Evolutionary conservation across 768 basidiomycete genomes (phyloP).

Genomic region (Suillus brevipes): DNA sequence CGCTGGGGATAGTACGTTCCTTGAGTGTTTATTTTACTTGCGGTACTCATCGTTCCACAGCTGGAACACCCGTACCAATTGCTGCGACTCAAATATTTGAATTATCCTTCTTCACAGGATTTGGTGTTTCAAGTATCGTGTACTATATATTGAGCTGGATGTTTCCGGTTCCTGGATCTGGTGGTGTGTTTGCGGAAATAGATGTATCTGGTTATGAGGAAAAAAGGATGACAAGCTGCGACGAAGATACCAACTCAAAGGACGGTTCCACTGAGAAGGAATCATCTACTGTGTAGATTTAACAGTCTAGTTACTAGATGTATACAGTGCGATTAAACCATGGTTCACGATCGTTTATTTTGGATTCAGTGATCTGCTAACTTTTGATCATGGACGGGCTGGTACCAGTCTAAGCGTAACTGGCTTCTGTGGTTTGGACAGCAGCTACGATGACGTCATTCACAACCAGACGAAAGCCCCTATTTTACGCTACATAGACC

Average conservation of each 20-base stretch:
- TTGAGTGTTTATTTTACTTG: not conserved
- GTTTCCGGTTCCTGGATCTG: constrained; percentile 54
- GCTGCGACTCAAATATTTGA: constrained; percentile 69
- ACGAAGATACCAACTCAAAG: constrained; percentile 4
- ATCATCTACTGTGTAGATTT: not conserved
- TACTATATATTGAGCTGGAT: constrained; percentile 55
- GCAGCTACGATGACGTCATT: too few species aligned
- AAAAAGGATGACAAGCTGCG: constrained; percentile 1
- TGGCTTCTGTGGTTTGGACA: too few species aligned
- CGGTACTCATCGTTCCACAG: constrained; percentile 23
- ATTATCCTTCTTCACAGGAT: constrained; percentile 79
- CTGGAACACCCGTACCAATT: constrained; percentile 57
- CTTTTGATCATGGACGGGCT: too few species aligned
- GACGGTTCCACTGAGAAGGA: constrained; percentile 1
- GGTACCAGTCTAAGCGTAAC: too few species aligned
- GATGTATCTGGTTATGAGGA: constrained; percentile 40
- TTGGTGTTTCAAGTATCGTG: constrained; percentile 59
- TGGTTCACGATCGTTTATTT: too few species aligned
- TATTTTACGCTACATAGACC: too few species aligned
- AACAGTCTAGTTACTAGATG: not conserved
- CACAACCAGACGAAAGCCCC: too few species aligned
- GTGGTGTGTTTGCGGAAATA: constrained; percentile 49
- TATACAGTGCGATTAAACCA: not conserved
- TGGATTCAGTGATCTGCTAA: too few species aligned
- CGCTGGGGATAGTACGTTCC: constrained; percentile 57